Evolutionary conservation across 768 basidiomycete species (phyloP).

Genomic region (Psilocybe sp.): DNA sequence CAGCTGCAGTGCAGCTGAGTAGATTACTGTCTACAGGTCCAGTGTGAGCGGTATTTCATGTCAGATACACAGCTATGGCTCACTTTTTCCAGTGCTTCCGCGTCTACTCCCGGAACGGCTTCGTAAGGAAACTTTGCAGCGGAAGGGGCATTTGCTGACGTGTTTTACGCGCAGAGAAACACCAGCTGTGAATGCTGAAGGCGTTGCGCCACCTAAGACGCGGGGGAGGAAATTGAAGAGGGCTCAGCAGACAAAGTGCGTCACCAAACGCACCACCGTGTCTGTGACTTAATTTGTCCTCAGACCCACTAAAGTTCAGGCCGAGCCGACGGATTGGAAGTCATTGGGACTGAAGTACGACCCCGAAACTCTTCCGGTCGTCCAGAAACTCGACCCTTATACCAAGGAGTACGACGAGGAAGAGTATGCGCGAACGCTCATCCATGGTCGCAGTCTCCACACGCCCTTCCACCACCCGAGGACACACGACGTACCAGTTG

Average conservation of each 20-base stretch:
- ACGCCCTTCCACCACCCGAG: slow-evolving; percentile 54
- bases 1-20: slow-evolving; percentile 8
- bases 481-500: slow-evolving; percentile 73
- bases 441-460: slow-evolving; percentile 61
- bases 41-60: neutral
- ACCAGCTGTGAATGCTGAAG: too few relatives aligned
- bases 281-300: neutral
- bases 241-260: neutral
- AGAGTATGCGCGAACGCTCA: slow-evolving; percentile 50
- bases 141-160: too few relatives aligned
- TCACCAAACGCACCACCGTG: neutral
- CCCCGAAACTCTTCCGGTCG: slow-evolving; percentile 19
- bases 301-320: neutral
- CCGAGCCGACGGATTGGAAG: slow-evolving; percentile 2
- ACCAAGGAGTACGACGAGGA: slow-evolving; percentile 31
- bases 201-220: too few relatives aligned
- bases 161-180: too few relatives aligned
- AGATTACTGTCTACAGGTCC: slow-evolving; percentile 8
- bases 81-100: neutral
- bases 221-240: too few relatives aligned
- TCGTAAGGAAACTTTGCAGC: neutral
- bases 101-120: neutral
- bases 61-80: neutral
- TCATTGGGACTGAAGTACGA: slow-evolving; percentile 18
- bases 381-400: slow-evolving; percentile 13